Evolutionary conservation across 106 monocot genomes (phyloP).

Genomic region (Dioscorea dumetorum): DNA sequence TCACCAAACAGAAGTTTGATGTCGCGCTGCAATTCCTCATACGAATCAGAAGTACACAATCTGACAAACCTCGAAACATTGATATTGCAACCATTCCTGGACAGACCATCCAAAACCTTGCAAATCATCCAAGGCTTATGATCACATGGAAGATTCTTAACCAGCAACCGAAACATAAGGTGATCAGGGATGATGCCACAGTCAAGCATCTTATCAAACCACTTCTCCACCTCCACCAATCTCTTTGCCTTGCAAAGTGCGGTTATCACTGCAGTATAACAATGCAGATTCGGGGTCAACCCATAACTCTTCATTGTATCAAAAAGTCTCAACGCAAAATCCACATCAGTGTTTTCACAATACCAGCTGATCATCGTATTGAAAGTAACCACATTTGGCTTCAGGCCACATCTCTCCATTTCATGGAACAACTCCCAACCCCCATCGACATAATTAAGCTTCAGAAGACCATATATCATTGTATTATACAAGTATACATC

Average conservation of each 20-base stretch:
- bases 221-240: conserved; percentile 16
- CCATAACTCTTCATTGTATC: conserved; percentile 9
- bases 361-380: conserved; percentile 31
- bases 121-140: conserved; percentile 4
- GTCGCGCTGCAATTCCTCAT: conserved; percentile 15
- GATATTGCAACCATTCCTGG: conserved; percentile 12
- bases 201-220: conserved; percentile 35
- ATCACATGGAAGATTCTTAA: conserved; percentile 15
- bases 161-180: conserved; percentile 26
- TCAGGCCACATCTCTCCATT: conserved; percentile 25
- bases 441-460: conserved; percentile 21
- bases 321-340: conserved; percentile 30
- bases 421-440: conserved; percentile 20
- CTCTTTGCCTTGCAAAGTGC: conserved; percentile 28
- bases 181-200: conserved; percentile 31
- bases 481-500: conserved; percentile 39
- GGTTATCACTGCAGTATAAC: conserved; percentile 26
- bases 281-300: conserved; percentile 17
- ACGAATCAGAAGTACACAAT: conserved; percentile 7
- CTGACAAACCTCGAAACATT: conserved; percentile 6
- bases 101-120: conserved; percentile 28
- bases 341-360: conserved; percentile 18
- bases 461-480: conserved; percentile 25
- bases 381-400: conserved; percentile 27
- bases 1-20: conserved; percentile 23